These are phyloP conservation scores for Trypanosoma boissoni DNA, from an alignment of 208 protist genomes.

Conservation along the genomic window DNA sequence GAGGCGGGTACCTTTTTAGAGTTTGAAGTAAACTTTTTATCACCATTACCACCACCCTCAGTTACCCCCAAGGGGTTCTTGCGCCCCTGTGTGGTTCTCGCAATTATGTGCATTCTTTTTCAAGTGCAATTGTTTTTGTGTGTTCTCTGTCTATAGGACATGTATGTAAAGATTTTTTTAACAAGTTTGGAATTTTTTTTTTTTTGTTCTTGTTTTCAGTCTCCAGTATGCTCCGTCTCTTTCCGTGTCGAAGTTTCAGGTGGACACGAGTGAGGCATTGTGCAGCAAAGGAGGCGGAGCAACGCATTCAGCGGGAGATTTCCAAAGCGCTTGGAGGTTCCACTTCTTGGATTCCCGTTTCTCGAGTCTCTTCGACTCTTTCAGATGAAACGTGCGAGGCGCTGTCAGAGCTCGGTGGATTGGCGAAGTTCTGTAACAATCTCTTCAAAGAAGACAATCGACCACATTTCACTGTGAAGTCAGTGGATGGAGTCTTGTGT, in stretches of 20 bases:
- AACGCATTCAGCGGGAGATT: conserved; percentile 4
- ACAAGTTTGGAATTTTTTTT: no score
- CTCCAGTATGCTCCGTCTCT: not conserved
- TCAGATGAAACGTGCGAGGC: conserved; percentile 19
- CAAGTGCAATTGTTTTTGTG: conserved; percentile 8
- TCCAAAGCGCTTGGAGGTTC: not conserved
- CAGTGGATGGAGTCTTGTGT: conserved; percentile 23
- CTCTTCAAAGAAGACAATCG: not conserved
- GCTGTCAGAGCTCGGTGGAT: conserved; percentile 13
- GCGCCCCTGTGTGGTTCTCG: not conserved
- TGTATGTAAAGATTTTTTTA: no score
- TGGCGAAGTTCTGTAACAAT: conserved; percentile 12
- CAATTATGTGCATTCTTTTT: conserved; percentile 3
- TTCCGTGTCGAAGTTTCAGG: not conserved
- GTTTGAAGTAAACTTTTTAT: no score
- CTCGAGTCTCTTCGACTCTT: conserved; percentile 17
- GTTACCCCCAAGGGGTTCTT: no score
- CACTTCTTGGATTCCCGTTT: conserved; percentile 18
- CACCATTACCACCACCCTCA: no score
- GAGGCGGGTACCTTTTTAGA: conserved; percentile 39
- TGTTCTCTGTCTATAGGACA: conserved; percentile 4
- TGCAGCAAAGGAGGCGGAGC: not conserved
- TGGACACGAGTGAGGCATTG: conserved; percentile 3
- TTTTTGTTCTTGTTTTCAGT: conserved; percentile 1
- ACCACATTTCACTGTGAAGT: conserved; percentile 11